These are phyloP conservation scores for Medicago ruthenica DNA, from an alignment of 306 rosid genomes.

Conservation along the genomic window DNA sequence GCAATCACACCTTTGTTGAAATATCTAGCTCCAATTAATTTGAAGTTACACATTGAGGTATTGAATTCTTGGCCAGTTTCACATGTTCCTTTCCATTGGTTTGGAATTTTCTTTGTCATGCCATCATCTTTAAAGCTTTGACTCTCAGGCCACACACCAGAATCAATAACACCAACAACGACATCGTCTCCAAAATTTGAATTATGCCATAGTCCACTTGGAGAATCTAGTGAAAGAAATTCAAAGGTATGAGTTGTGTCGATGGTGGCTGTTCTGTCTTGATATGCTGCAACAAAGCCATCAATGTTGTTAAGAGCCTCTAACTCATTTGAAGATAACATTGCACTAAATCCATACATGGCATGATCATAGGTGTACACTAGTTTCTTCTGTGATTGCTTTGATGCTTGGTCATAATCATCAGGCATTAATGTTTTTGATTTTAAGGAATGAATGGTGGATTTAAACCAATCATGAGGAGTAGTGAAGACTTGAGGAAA, in stretches of 20 bases:
- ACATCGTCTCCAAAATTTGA: conserved; percentile 39
- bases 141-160: conserved; percentile 46
- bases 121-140: conserved; percentile 48
- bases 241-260: conserved; percentile 47
- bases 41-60: conserved; percentile 44
- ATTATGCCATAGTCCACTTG: conserved; percentile 42
- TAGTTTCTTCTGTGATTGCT: neutral
- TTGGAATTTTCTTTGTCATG: conserved; percentile 33
- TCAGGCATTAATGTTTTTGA: neutral
- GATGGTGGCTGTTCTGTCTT: conserved; percentile 26
- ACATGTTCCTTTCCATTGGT: conserved; percentile 41
- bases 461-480: conserved; percentile 40
- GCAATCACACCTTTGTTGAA: conserved; percentile 46
- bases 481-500: conserved; percentile 38
- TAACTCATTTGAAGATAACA: conserved; percentile 37
- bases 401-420: neutral
- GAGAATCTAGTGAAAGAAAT: conserved; percentile 42
- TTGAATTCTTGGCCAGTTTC: conserved; percentile 44
- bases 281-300: conserved; percentile 44
- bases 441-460: conserved; percentile 36
- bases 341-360: conserved; percentile 45
- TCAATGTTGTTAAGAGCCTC: conserved; percentile 22
- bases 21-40: conserved; percentile 46
- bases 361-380: conserved; percentile 41
- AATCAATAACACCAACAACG: conserved; percentile 44